Base-by-base conservation (phyloP, 164 flowering plant species). In the Chimonanthus praecox region DNA sequence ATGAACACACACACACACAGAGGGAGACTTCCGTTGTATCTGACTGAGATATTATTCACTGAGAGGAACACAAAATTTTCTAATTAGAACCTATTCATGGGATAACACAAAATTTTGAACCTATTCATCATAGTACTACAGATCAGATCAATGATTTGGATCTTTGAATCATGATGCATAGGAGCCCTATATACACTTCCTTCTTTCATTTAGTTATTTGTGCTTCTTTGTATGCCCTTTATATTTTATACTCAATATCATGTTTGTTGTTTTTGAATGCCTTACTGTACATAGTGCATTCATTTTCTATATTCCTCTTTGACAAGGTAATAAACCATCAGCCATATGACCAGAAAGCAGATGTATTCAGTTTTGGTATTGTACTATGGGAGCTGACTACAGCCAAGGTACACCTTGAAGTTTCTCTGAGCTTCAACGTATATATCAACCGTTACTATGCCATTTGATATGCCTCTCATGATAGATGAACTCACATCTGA, bases 291-390 rank as follows among this genome's bases (percentile, higher is more conserved):
- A 1, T n/a, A n/a, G 43, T 16, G 15, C 70, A n/a, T 68, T 15
- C 7, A 45, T 45, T 44, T 33, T 4, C 45, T 66, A 47, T 45
- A 5, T 66, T 66, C 49, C 44, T 66, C 68, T 66, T 66, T 16
- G 7, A 15, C 49, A 71, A 94, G 98, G 97, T 94, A 65, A 90
- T 94, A 81, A 94, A 94, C 74, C 99, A 94, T 84, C 88, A 83
- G 72, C 91, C 91, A 10, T 94, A 94, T 81, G 92, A 94, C 84
- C 92, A 92, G 80, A 94, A 90, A 78, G 99, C 96, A 49, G 99
- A 94, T 84, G 83, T 94, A 13, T 94, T 92, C 87, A 92, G 99
- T 84, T 94, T 94, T 84, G 94, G 88, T 47, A 90, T 92, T 65
- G 99, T 94, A 65, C 73, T 94, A 16, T 94, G 99, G 99, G 99